Conservation (phyloP, 495 filamentous ascomycete genomes). For the Lindgomyces ingoldianus region DNA sequence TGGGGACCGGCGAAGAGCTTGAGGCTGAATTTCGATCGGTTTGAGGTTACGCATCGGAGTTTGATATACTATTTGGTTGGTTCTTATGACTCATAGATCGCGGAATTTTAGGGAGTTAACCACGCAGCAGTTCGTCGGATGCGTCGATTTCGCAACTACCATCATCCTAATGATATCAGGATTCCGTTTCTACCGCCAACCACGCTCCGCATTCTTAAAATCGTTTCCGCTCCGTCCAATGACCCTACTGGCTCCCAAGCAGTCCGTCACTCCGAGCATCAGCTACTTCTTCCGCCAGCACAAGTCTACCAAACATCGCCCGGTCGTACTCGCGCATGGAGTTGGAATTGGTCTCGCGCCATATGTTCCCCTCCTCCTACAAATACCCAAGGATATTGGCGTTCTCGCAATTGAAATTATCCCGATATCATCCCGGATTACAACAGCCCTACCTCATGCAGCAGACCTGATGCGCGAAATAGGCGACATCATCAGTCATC, state of each 20-base stretch:
- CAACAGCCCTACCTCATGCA: constrained; percentile 27
- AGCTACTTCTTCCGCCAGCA: constrained; percentile 41
- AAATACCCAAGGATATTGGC: constrained; percentile 36
- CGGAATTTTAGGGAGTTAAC: not conserved
- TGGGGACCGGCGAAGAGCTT: constrained; percentile 10
- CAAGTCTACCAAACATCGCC: constrained; percentile 31
- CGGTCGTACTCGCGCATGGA: constrained; percentile 40
- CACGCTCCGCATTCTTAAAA: constrained; percentile 1
- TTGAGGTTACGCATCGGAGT: constrained; percentile 1
- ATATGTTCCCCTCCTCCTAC: constrained; percentile 31
- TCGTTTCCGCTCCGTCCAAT: constrained; percentile 39
- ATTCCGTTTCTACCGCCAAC: constrained; percentile 31
- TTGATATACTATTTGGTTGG: constrained; percentile 17
- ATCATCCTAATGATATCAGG: constrained; percentile 17
- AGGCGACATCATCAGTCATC: constrained; percentile 33
- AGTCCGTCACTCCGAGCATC: constrained; percentile 27
- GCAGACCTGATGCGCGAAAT: constrained; percentile 26
- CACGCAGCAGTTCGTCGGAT: constrained; percentile 22
- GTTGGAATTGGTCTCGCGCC: constrained; percentile 39
- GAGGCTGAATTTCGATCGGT: constrained; percentile 13
- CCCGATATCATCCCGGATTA: constrained; percentile 39
- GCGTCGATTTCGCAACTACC: constrained; percentile 34
- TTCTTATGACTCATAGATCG: not conserved
- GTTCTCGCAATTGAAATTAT: constrained; percentile 40
- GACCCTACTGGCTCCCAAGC: constrained; percentile 16